Base-by-base conservation (phyloP, 73 alveolate genomes). In the Symbiodinium pilosum region DNA sequence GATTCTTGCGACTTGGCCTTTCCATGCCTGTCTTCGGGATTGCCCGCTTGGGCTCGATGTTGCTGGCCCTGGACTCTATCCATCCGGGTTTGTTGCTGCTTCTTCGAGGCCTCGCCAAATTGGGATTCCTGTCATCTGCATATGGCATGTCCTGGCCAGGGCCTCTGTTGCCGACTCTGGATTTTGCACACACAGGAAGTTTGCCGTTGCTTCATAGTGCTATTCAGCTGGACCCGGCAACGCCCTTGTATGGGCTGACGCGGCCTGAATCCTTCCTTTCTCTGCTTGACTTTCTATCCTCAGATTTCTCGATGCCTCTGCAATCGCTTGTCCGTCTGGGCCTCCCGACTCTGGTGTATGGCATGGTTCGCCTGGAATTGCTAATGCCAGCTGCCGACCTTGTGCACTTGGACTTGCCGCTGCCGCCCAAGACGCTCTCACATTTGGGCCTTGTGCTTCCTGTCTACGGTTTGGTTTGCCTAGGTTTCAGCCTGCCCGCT, bases 91-190 rank as follows among this genome's bases (percentile, higher is more conserved):
- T 32, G 26, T 42, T 40, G 24, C 39, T 43, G 97, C 83, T 43
- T 44, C 30, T 26, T 71, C 97, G 41, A 41, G 97, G 97, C 32
- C 56, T 43, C 43, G 87, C 97, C 4, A 24, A 69, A n/a, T 24
- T 26, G 68, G 98, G 71, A 21, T 51, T 52, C 44, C 2, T 73
- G 20, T 38, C 56, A 43, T 34, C 41, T 32, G 84, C 84, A 43
- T 93, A 93, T 30, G 98, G 98, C 56, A 93, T 93, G 98, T 43
- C 98, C n/a, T n/a, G 93, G 54, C 36, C 93, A 16, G 92, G n/a
- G 39, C 43, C n/a, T 3, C 32, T 43, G 64, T 41, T 51, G 93
- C 68, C 40, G 9, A 32, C 44, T 28, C 44, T 47, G 40, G 98
- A 93, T 28, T 81, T 38, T 68, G 3, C 77, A 36, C 41, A 44